Evolutionary conservation across 139 green algal genomes (phyloP), one percentile per base, ranked within the genome.

Genomic region (Deuterostichococcus epilithicus): DNA sequence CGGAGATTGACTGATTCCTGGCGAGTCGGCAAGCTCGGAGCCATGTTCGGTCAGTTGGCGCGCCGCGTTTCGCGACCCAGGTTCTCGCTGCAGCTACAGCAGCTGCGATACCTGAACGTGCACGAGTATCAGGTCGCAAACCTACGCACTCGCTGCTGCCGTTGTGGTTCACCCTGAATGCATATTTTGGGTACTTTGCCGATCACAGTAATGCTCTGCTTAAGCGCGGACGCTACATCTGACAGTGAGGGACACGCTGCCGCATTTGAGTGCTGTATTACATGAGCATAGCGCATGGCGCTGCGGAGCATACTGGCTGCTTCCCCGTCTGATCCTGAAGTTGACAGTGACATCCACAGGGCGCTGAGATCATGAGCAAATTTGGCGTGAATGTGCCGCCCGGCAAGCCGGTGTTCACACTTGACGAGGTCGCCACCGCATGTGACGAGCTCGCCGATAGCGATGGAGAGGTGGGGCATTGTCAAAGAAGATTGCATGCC

Each of bases 71-170:
- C 52, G 18, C 52, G 52, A 25, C 5, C 52, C 10, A 63, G 20
- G 52, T 20, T 20, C 18, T 63, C 52, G 28, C 5, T 25, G 63
- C 81, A 86, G 59, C 66, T 79, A 26, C 78, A 91, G 68, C 90
- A 92, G 73, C 65, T 82, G 39, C 85, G 95, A 0, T 93, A 88
- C 60, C 82, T 99, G 1, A 99, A 99, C 73, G 76, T 99, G 0
- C 95, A 99, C 70, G 95, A 99, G 78, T 99, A 97, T 76, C 95
- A 98, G 91, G 93, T 90, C 33, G n/a, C 45, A 36, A 22, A n/a
- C 60, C 47, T 66, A 70, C 28, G 47, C 34, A 33, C 25, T 20
- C 59, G 5, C 15, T 60, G 45, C 18, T 60, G 45, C 45, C 45
- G 18, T 60, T 13, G 15, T 60, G 45, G 45, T 60, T 18, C 13